phyloP scores from a whole-genome alignment of 306 rosid genomes.

The Comarum palustre region DNA sequence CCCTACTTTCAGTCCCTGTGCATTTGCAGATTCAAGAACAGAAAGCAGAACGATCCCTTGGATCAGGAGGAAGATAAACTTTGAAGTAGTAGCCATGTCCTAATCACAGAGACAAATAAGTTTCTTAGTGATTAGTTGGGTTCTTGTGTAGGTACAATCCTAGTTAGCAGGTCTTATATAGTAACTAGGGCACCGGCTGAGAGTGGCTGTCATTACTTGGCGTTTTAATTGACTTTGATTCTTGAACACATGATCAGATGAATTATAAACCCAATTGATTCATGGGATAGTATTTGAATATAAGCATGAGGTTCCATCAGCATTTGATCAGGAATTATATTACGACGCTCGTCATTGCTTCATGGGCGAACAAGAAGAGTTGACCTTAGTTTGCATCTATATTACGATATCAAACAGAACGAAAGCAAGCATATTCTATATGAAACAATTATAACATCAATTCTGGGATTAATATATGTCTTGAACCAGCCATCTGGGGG shows the following conservation, averaged over 20 bases:
- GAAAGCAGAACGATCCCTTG: neutral
- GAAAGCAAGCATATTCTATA: no score
- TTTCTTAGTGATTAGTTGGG: neutral
- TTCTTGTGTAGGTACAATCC: neutral
- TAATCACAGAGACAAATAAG: neutral
- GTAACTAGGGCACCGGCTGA: neutral
- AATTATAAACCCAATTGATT: neutral
- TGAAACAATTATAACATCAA: no score
- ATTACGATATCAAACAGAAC: no score
- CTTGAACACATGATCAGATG: neutral
- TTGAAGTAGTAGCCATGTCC: conserved; percentile 25
- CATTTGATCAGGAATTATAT: neutral
- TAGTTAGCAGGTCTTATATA: neutral
- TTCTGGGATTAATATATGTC: no score
- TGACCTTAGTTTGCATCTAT: neutral
- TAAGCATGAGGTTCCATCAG: neutral
- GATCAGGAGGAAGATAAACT: conserved; percentile 13
- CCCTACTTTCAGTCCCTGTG: conserved; percentile 28
- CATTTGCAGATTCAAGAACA: conserved; percentile 10
- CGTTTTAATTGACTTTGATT: neutral
- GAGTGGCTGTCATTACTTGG: neutral
- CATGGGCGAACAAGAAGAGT: neutral
- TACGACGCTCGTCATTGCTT: neutral
- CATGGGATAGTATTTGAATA: neutral
- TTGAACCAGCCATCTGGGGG: no score